These are phyloP conservation scores for Sphagnum contortum DNA, from an alignment of 225 moss, liverwort and hornwort species.

Conservation along the genomic window DNA sequence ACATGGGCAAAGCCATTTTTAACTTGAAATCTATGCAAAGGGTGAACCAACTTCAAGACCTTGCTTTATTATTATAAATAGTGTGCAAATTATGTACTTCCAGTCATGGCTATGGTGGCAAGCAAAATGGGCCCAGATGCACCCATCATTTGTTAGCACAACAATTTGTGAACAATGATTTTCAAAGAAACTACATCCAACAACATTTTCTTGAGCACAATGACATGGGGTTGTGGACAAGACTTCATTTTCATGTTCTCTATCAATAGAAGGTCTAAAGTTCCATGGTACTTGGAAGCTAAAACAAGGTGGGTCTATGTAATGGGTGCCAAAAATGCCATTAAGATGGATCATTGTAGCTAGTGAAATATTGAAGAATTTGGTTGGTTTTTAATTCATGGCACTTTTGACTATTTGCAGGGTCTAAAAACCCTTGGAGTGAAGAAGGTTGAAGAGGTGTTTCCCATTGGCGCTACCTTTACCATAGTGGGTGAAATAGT, in stretches of 20 bases:
- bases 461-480: slow-evolving; percentile 83
- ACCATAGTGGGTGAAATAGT: slow-evolving; percentile 95
- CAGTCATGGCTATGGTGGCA: slow-evolving; percentile 83
- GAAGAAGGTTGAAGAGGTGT: slow-evolving; percentile 89
- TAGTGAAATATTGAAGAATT: slow-evolving; percentile 93
- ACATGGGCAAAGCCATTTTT: slow-evolving; percentile 63
- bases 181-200: slow-evolving; percentile 73
- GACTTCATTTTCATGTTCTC: slow-evolving; percentile 95
- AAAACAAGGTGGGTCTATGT: slow-evolving; percentile 76
- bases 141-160: slow-evolving; percentile 85
- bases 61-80: slow-evolving; percentile 71
- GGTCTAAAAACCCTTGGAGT: slow-evolving; percentile 99
- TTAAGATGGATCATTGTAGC: slow-evolving; percentile 94
- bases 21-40: slow-evolving; percentile 55
- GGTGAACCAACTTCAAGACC: slow-evolving; percentile 84
- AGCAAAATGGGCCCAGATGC: slow-evolving; percentile 82
- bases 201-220: slow-evolving; percentile 98
- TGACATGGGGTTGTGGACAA: slow-evolving; percentile 97
- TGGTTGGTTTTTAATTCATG: slow-evolving; percentile 87
- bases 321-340: slow-evolving; percentile 82
- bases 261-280: slow-evolving; percentile 74
- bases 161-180: slow-evolving; percentile 80
- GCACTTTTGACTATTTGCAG: slow-evolving; percentile 95
- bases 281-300: slow-evolving; percentile 95
- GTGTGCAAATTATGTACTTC: slow-evolving; percentile 64